phyloP scores from a whole-genome alignment of 2,329 filamentous ascomycete species.

The Monosporascus cannonballus region DNA sequence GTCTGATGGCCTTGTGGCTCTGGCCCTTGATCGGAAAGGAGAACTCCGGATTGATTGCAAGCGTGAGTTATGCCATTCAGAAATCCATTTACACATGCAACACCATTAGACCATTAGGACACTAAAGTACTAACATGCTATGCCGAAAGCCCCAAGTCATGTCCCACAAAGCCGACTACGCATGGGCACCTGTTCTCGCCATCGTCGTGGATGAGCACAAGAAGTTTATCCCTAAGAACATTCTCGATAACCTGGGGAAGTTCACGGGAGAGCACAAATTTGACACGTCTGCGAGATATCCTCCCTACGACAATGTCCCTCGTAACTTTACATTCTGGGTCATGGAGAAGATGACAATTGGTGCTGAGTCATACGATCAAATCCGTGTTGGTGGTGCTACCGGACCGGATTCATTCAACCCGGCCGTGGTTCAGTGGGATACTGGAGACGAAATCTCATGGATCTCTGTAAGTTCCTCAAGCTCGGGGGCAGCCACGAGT shows the following conservation, averaged over 20 bases:
- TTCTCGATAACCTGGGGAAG: conserved; percentile 33
- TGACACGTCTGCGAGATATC: conserved; percentile 46
- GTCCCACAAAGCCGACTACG: conserved; percentile 54
- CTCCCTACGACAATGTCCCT: conserved; percentile 49
- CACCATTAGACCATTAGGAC: no score
- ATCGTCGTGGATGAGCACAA: conserved; percentile 45
- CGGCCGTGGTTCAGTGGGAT: conserved; percentile 55
- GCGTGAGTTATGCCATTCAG: conserved; percentile 16
- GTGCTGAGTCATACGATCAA: conserved; percentile 52
- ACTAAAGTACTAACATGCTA: not conserved
- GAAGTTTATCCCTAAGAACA: conserved; percentile 35
- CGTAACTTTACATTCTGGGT: conserved; percentile 57
- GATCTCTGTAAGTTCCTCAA: conserved; percentile 17
- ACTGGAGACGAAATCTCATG: conserved; percentile 31
- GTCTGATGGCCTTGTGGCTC: conserved; percentile 51
- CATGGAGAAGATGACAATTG: conserved; percentile 50
- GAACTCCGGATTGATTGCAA: conserved; percentile 27
- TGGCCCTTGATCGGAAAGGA: conserved; percentile 51
- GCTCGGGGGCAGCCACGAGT: not conserved
- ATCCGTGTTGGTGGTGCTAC: conserved; percentile 49
- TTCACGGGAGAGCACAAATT: conserved; percentile 51
- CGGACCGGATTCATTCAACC: conserved; percentile 48
- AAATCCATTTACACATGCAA: not conserved
- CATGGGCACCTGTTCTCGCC: conserved; percentile 50
- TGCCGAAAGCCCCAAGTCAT: conserved; percentile 39